Evolutionary conservation across 73 alveolate genomes (phyloP).

Genomic region (Paramecium sexaurelia): DNA sequence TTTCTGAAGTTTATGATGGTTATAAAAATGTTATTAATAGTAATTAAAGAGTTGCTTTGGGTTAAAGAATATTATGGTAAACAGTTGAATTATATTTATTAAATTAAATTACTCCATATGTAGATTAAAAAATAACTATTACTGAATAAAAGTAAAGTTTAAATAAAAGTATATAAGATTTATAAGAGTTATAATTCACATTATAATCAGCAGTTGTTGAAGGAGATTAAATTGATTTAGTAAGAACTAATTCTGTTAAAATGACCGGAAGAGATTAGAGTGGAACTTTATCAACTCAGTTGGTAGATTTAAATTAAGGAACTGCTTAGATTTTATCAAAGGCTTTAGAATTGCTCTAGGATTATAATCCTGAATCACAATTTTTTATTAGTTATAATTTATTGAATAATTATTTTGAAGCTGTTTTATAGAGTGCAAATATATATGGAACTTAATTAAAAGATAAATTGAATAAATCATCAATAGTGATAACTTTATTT

Average conservation of each 20-base stretch:
- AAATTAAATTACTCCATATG: not conserved
- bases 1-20: not conserved
- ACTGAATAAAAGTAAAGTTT: not conserved
- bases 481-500: not conserved
- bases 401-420: not conserved
- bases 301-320: conserved; percentile 42
- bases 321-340: conserved; percentile 13
- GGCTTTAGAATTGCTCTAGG: not conserved
- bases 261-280: conserved; percentile 1
- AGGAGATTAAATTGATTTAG: not conserved
- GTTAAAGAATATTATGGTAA: not conserved
- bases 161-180: not conserved
- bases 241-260: conserved; percentile 24
- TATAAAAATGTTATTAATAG: not conserved
- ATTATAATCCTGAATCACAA: not conserved
- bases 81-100: conserved; percentile 12
- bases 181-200: not conserved
- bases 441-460: not conserved
- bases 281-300: conserved; percentile 1
- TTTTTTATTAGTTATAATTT: conserved; percentile 15
- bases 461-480: not conserved
- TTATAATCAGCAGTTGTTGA: not conserved
- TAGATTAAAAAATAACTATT: not conserved
- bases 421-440: not conserved
- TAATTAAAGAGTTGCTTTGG: conserved; percentile 29